Conservation (phyloP, 129 eudicot species). For the Logfia minima region DNA sequence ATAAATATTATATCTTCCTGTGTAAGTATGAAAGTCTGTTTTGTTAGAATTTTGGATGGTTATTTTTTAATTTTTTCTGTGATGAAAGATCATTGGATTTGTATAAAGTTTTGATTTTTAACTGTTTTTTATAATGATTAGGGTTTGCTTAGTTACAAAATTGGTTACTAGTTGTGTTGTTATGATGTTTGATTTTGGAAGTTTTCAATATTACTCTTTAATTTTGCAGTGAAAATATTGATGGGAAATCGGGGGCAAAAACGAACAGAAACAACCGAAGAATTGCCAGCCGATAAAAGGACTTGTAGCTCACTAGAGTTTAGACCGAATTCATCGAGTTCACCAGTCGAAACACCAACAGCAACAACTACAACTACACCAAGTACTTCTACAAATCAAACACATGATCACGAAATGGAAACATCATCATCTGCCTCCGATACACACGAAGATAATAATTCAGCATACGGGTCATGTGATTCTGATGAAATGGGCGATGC, state of each 20-base stretch:
- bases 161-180: neutral
- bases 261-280: constrained; percentile 60
- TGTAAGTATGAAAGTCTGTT: constrained; percentile 18
- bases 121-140: neutral
- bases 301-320: constrained; percentile 77
- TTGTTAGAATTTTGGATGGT: constrained; percentile 14
- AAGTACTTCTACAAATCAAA: constrained; percentile 31
- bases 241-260: constrained; percentile 95
- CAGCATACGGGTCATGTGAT: constrained; percentile 60
- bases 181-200: constrained; percentile 10
- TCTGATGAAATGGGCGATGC: constrained; percentile 49
- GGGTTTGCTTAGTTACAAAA: neutral
- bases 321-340: constrained; percentile 69
- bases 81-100: constrained; percentile 14
- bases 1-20: neutral
- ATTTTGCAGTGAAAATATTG: constrained; percentile 15
- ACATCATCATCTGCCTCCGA: constrained; percentile 84
- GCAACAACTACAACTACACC: constrained; percentile 30
- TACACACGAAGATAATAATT: constrained; percentile 63
- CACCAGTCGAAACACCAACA: constrained; percentile 43
- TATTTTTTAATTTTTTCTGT: neutral
- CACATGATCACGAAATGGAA: constrained; percentile 75
- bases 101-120: neutral
- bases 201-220: constrained; percentile 7
- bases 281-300: constrained; percentile 84